These are phyloP conservation scores for Fraxinus cuspidata DNA, from an alignment of 257 asterid species.

Conservation along the genomic window DNA sequence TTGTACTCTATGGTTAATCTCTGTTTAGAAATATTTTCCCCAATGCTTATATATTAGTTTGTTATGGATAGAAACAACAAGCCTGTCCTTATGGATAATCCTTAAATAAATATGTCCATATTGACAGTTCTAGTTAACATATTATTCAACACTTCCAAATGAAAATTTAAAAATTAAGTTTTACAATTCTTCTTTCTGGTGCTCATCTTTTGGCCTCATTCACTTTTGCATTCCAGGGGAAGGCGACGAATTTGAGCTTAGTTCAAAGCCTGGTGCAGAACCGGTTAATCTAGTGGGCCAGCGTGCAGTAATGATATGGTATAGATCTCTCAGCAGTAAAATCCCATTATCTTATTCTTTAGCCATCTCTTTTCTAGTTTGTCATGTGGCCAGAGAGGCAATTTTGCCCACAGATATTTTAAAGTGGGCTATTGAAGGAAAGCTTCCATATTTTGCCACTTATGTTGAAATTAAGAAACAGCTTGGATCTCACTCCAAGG, in stretches of 20 bases:
- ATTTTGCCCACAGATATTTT: constrained; percentile 68
- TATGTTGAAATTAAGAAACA: constrained; percentile 58
- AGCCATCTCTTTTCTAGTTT: constrained; percentile 68
- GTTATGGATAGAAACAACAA: background rate
- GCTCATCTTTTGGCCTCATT: constrained; percentile 6
- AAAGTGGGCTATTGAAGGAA: constrained; percentile 78
- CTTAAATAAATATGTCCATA: background rate
- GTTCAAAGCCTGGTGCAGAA: constrained; percentile 38
- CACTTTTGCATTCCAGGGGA: constrained; percentile 40
- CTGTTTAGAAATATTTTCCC: background rate
- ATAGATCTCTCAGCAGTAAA: constrained; percentile 44
- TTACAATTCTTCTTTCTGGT: background rate
- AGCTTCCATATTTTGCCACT: constrained; percentile 78
- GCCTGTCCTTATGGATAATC: background rate
- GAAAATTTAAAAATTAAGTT: background rate
- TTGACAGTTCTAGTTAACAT: background rate
- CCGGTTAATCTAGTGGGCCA: constrained; percentile 64
- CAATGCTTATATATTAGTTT: background rate
- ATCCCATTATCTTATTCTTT: constrained; percentile 60
- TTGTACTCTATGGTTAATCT: background rate
- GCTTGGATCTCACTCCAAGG: constrained; percentile 52
- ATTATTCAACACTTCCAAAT: background rate
- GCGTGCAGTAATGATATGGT: constrained; percentile 64
- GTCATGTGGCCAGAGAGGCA: constrained; percentile 78
- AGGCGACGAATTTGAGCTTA: constrained; percentile 34